Percentiles rank a stretch among this genome's conserved stretches.
phyloP scores from a whole-genome alignment of 768 basidiomycete genomes.

The Boletus barrowsii region DNA sequence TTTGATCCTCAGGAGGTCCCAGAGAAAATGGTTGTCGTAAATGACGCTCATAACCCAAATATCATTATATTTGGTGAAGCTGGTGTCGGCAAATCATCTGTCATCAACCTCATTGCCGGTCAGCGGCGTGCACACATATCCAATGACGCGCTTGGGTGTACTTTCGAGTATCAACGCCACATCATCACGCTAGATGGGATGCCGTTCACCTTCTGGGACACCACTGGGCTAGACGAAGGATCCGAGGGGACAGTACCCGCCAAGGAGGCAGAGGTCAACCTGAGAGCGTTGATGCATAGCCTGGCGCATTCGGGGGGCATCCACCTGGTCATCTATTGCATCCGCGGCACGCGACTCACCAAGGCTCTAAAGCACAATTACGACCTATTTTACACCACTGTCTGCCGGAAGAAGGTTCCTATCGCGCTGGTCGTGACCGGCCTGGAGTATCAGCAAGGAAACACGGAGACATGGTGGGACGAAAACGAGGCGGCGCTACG shows the following conservation, averaged over 20 bases:
- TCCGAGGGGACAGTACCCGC: slow-evolving; percentile 6
- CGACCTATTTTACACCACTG: slow-evolving; percentile 29
- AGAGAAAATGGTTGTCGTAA: not conserved
- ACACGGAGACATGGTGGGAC: slow-evolving; percentile 29
- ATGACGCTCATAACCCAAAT: not conserved
- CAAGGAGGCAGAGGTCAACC: not conserved
- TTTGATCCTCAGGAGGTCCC: not conserved
- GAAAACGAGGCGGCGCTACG: slow-evolving; percentile 26
- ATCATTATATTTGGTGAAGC: slow-evolving; percentile 6
- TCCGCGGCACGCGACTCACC: not conserved
- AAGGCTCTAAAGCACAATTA: slow-evolving; percentile 29
- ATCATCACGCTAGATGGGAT: not conserved
- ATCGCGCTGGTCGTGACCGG: slow-evolving; percentile 35
- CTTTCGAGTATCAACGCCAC: slow-evolving; percentile 1
- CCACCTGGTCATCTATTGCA: slow-evolving; percentile 8
- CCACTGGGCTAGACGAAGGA: slow-evolving; percentile 8
- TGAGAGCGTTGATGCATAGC: not conserved
- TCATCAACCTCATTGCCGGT: slow-evolving; percentile 10
- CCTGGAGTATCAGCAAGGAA: slow-evolving; percentile 26
- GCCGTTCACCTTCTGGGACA: slow-evolving; percentile 5
- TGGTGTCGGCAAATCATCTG: slow-evolving; percentile 4
- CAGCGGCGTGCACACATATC: not conserved
- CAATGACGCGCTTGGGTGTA: slow-evolving; percentile 2
- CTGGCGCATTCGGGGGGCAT: slow-evolving; percentile 4
- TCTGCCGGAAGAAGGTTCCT: slow-evolving; percentile 36